Base-by-base conservation (phyloP, 106 monocot species). In the Agapanthus africanus region DNA sequence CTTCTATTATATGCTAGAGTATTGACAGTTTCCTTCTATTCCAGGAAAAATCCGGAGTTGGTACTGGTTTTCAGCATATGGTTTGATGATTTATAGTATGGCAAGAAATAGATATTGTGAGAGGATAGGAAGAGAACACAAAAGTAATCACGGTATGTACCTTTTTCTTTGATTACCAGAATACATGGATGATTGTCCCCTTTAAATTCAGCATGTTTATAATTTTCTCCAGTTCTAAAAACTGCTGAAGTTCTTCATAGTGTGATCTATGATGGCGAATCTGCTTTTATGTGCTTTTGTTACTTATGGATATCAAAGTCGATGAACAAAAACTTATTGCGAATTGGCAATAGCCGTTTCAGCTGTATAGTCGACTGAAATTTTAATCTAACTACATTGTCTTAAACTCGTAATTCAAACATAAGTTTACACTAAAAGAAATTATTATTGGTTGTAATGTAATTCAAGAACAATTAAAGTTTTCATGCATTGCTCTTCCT, bases 61-160 rank as follows among this genome's bases (percentile, higher is more conserved):
- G 95, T 97, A 89, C 76, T 97, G 91, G 88, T 97, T 97, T 81
- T 91, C 95, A 28, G 77, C 67, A 49, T 76, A 84, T 71, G 82
- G 84, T 22, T 74, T 97, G 71, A 86, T 97, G 82, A 74, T 97
- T 34, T 97, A 91, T 62, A 97, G 70, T 71, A 91, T 91, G 95
- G 88, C 72, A 38, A 91, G 84, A 69, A 86, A 80, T 74, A 88
- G 95, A 82, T 97, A 97, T 63, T 97, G 95, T 84, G 95, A 91
- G 62, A 54, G 88, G 39, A 97, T 97, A 65, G 95, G 91, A 73
- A 84, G 95, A 71, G 95, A 92, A 75, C 95, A 97, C 76, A 97
- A 97, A 88, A 92, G 95, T 74, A 89, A 97, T 82, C 95, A 97
- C 67, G 91, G 95, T 92, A 85, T 66, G 66, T 40, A 37, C 13